Evolutionary conservation across 805 yeast species (phyloP), one percentile per base, ranked within the genome.

Genomic region (Lipomyces yamanashiensis): DNA sequence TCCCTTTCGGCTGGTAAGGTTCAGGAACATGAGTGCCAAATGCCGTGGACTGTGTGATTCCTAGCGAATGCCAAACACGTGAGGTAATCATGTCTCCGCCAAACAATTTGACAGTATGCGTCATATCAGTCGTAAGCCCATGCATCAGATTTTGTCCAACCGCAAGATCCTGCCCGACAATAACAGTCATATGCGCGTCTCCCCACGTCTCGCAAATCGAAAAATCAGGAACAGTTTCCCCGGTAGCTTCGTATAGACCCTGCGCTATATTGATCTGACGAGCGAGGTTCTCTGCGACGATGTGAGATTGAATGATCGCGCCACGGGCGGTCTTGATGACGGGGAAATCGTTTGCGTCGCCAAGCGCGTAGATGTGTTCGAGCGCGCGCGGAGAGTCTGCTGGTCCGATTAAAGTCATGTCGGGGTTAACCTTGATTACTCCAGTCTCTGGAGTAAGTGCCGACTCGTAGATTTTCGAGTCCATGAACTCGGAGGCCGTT

Each of bases 241-340:
- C 34, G 17, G 40, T 8, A n/a, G 50, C 39, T 33, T 45, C 53
- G 48, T 59, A 50, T 12, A 39, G 28, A 2, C 51, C 54, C 28
- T 39, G 49, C 50, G 39, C 37, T 50, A 54, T 33, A n/a, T 43
- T 43, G 28, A 61, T 21, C 37, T 40, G 58, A 10, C 58, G 50
- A 10, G 37, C 41, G n/a, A 61, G 23, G 53, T 61, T 61, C 49
- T 39, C 53, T 28, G 64, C 57, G 8, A 43, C 49, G 15, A 23
- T 15, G 21, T 23, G 7, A 2, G 47, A 52, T 34, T 61, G 64
- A 34, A 47, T 36, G 13, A 51, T 17, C 23, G 64, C 64, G 8
- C 64, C 64, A 13, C 64, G 61, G 3, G 64, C 64, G 17, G 64
- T 61, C 37, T 61, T 61, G 47, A 61, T 61, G 15, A 56, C 61